These are phyloP conservation scores for Eucalyptus paniculata DNA, from an alignment of 345 rosid genomes.

Conservation along the genomic window DNA sequence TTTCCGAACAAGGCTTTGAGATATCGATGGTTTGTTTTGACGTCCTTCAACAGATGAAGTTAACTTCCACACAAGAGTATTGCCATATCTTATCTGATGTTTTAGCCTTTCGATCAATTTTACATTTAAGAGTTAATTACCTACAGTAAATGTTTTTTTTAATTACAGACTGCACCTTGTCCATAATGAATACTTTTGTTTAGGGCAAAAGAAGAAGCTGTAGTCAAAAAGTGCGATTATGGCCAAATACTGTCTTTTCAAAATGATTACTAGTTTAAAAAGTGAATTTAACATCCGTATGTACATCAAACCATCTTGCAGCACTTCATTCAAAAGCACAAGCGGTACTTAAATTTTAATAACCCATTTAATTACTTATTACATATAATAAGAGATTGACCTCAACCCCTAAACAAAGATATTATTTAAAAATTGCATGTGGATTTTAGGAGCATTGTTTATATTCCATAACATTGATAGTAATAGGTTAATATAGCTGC, in stretches of 20 bases:
- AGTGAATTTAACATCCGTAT: background rate
- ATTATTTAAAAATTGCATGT: background rate
- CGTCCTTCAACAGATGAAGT: background rate
- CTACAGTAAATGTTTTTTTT: background rate
- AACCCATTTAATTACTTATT: too few species aligned
- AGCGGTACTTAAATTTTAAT: too few species aligned
- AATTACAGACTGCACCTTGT: background rate
- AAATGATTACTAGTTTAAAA: background rate
- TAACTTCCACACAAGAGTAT: background rate
- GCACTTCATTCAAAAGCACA: background rate
- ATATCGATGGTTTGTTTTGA: background rate
- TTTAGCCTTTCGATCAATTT: background rate
- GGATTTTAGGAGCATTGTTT: background rate
- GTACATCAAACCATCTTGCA: background rate
- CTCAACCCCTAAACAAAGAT: background rate
- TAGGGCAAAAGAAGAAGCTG: background rate
- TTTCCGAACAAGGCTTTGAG: background rate
- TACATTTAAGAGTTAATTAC: background rate
- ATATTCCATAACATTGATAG: background rate
- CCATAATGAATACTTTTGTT: background rate
- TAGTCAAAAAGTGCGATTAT: background rate
- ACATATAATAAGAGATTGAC: background rate
- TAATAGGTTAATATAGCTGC: background rate
- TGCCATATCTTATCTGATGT: background rate
- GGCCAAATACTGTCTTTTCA: background rate